A percentile compares a stretch with the other conserved stretches of the same genome.
These are phyloP conservation scores for Astrocystis sublimbata DNA, from an alignment of 495 filamentous ascomycete genomes.

Conservation along the genomic window DNA sequence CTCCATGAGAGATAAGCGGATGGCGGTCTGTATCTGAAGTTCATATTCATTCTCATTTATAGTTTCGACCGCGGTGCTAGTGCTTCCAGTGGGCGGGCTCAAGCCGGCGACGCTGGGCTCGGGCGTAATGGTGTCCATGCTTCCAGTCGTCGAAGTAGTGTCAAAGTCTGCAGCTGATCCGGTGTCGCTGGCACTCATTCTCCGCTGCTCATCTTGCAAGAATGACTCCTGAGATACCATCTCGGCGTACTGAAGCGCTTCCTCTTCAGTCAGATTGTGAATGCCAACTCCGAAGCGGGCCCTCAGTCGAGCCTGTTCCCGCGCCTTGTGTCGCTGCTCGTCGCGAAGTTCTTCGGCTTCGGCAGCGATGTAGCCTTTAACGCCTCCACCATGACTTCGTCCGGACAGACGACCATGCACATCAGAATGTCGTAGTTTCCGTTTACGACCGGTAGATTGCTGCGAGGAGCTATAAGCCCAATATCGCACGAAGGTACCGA, in stretches of 20 bases:
- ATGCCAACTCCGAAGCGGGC: conserved; percentile 81
- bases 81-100: conserved; percentile 34
- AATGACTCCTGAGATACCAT: conserved; percentile 83
- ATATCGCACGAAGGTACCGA: conserved; percentile 84
- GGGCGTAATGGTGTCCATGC: conserved; percentile 50
- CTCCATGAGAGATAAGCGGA: conserved; percentile 72
- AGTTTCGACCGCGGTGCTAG: conserved; percentile 47
- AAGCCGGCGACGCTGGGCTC: conserved; percentile 51
- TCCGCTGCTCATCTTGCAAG: conserved; percentile 60
- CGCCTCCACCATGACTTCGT: conserved; percentile 41
- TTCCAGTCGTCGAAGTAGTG: conserved; percentile 49
- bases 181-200: conserved; percentile 51
- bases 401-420: conserved; percentile 41
- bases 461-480: conserved; percentile 84
- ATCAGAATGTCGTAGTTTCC: conserved; percentile 46
- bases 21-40: conserved; percentile 77
- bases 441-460: conserved; percentile 46
- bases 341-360: conserved; percentile 76
- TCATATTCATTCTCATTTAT: conserved; percentile 63
- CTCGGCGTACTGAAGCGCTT: conserved; percentile 83
- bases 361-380: conserved; percentile 74
- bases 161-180: conserved; percentile 52
- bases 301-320: conserved; percentile 66
- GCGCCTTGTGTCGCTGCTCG: conserved; percentile 59
- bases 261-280: conserved; percentile 79